Evolutionary conservation across 2,329 filamentous ascomycete species (phyloP), one percentile per base, ranked within the genome.

Genomic region (Blumeria hordei): DNA sequence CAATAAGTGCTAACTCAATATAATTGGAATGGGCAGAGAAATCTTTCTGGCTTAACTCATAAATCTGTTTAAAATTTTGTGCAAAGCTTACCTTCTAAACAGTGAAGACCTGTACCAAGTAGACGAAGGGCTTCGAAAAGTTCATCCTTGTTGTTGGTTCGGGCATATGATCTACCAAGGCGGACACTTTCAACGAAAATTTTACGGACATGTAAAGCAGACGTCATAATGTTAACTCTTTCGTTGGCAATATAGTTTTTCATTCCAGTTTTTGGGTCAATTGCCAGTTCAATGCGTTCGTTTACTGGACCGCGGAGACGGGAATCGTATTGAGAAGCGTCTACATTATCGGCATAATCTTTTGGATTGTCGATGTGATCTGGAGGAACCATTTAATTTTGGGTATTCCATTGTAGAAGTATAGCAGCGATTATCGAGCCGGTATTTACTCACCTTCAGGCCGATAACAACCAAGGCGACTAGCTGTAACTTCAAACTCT

Each of bases 241-340:
- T 95, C 88, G 59, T 88, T 88, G 41, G 88, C 87, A 67, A 95
- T 95, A 69, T 95, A 95, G 67, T 88, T 92, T 71, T 96, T 96
- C 69, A 94, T 73, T 61, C 83, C 84, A 6, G 81, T 82, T 55
- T 78, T 70, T 1, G 77, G 74, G 62, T 96, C 86, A 62, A 96
- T 76, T 49, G 76, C 77, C 37, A 95, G 74, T 70, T 95, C 90
- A 53, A 78, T 74, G 32, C 73, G 64, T 70, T 93, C 87, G 60
- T 94, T 77, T 49, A 96, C 73, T 0, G 85, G 86, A 0, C 81
- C 87, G 64, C 90, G 83, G 54, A 95, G 80, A 60, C 85, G 81
- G 55, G 68, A 72, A 65, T 95, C 84, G 65, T 92, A 94, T 60
- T 84, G 74, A 43, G 84, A 78, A 52, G 88, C 88, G 69, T 95